phyloP scores from a whole-genome alignment of 148 eudicot species.

The Heliosperma pusillum region DNA sequence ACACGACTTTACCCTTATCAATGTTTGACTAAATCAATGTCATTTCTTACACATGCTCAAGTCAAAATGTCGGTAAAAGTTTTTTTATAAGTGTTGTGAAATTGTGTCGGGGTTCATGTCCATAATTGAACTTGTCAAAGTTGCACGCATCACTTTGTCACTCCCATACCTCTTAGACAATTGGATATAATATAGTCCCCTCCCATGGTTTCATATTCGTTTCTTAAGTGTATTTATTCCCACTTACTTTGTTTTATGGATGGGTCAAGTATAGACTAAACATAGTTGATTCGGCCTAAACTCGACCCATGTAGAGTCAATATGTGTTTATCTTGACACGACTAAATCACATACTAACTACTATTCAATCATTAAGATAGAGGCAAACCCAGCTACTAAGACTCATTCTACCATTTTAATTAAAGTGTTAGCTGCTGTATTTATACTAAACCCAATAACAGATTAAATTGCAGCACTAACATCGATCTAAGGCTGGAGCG shows the following conservation, averaged over 20 bases:
- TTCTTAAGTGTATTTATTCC: background rate
- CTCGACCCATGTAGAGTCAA: background rate
- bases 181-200: background rate
- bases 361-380: too few relatives aligned
- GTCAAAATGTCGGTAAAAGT: slow-evolving; percentile 19
- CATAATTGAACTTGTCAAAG: slow-evolving; percentile 14
- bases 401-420: too few relatives aligned
- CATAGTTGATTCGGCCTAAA: background rate
- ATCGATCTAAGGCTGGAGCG: too few relatives aligned
- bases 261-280: background rate
- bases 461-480: too few relatives aligned
- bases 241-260: slow-evolving; percentile 16
- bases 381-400: too few relatives aligned
- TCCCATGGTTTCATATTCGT: background rate
- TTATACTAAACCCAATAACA: too few relatives aligned
- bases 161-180: background rate
- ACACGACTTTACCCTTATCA: too few relatives aligned
- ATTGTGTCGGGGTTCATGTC: slow-evolving; percentile 12
- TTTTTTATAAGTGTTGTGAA: background rate
- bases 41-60: background rate
- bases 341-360: too few relatives aligned
- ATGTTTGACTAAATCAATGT: slow-evolving; percentile 6
- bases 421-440: too few relatives aligned
- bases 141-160: background rate
- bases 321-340: too few relatives aligned